Evolutionary conservation across 73 alveolate species (phyloP), one percentile per base, ranked within the genome.

Genomic region (Loxodes magnus): DNA sequence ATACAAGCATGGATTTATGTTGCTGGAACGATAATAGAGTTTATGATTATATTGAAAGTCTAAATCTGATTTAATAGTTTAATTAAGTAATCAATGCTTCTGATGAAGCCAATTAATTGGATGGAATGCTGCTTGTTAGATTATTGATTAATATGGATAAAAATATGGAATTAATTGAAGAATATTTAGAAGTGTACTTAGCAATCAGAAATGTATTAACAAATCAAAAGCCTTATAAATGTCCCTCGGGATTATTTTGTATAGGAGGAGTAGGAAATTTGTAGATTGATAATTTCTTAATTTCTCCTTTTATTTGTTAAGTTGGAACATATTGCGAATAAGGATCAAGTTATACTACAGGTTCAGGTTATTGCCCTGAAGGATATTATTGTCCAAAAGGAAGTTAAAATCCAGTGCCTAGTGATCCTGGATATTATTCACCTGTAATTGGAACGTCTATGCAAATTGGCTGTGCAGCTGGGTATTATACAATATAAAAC

Each of bases 381-480:
- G 96, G 91, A 4, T 66, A 25, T 28, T 78, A 49, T 61, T 84
- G 96, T 42, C 79, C 92, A n/a, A 67, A 56, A 35, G 75, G 79
- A 0, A 63, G 90, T 3, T 53, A 39, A 10, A 25, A 19, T 4
- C 93, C 93, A 35, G 35, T 33, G 2, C 79, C 73, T 26, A 66
- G 79, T 5, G 77, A 73, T 12, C 69, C 71, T 2, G 87, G 86
- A 9, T 34, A 39, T 0, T 33, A 44, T 22, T 19, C 75, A 22
- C 79, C 71, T 14, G 56, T 44, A 10, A 23, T 51, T 4, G 84
- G 86, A 19, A 54, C 83, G 0, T 73, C 67, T 30, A 44, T 35
- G 30, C 78, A 70, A 12, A 64, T 75, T 4, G 51, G 43, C 14
- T 84, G 96, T 23, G 67, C 56, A 15, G 88, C 96, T 26, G 90